Evolutionary conservation across 495 filamentous ascomycete species (phyloP), one percentile per base, ranked within the genome.

Genomic region (Evernia prunastri): DNA sequence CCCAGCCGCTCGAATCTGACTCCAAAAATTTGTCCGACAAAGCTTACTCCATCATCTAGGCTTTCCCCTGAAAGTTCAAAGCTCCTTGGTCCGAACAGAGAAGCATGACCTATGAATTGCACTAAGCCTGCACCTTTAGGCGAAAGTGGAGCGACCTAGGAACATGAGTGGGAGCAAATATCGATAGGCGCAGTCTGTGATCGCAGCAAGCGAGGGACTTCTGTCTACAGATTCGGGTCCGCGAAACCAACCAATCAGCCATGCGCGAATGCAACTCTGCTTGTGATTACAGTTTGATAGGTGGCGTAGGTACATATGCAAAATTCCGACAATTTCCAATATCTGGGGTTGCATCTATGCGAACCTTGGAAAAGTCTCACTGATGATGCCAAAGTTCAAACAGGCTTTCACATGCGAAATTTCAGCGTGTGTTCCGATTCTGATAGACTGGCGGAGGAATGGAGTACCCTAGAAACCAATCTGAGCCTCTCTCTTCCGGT

Each of bases 11-110:
- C 27, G 18, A 53, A 53, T 53, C 49, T 53, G 27, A 53, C 27
- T 18, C 49, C 17, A 5, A 31, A 31, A 31, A 31, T 53, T 31
- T 17, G 27, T 25, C 49, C 49, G 49, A 31, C 15, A 6, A 53
- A 15, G 49, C 49, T 53, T 31, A 31, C 49, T 25, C 73, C 76
- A 76, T 27, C 25, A 6, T 15, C 49, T 53, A 53, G 6, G 49
- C 49, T 53, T 18, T 11, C 13, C 27, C 3, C 25, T 31, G 13
- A 8, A 53, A 53, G 25, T 15, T 29, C 12, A 13, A 27, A 31
- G 25, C 15, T 53, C 25, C 31, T 31, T 53, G 0, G 10, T 25
- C 23, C 2, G 4, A 25, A 25, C 8, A 31, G 15, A 15, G 25
- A 53, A 29, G 49, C 27, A 53, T 9, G 15, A 31, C 49, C 49